Evolutionary conservation across 768 basidiomycete genomes (phyloP), one percentile per base, ranked within the genome.

Genomic region (Suillus spraguei): DNA sequence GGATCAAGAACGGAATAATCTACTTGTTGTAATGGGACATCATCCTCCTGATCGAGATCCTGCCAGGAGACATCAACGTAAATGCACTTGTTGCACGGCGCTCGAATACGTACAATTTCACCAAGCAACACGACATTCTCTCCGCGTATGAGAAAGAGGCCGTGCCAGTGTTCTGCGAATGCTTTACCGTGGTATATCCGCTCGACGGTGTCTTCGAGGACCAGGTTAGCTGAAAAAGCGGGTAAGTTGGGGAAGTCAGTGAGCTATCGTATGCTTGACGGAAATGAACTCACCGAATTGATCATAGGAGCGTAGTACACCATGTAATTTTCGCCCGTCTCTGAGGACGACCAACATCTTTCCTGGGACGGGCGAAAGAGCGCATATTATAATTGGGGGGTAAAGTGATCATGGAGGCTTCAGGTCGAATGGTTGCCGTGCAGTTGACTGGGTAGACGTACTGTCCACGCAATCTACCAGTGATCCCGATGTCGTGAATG

Each of bases 381-480:
- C 68, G 66, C 39, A 58, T 32, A 73, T 66, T 56, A 67, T 59
- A 44, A 60, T 66, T 53, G 63, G 59, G 56, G 55, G 59, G 56
- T 49, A 69, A 68, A 66, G 67, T 69, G 74, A 81, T 81, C 78
- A 79, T 83, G 81, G 80, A 81, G 72, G 66, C 79, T 76, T 79
- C 79, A 76, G 79, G 71, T 69, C 60, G 81, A 71, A 77, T 69
- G 80, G 80, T 49, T 81, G 81, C 83, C 77, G 79, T 71, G 65
- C 71, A 77, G 71, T 70, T 76, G 77, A 76, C 72, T 78, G 69
- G 82, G 83, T 79, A 86, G 85, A 92, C 97, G 90, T 89, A 99
- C 97, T 97, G 90, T 99, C 97, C 82, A 99, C 97, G 78, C 95
- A 95, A 85, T 99, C 97, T 78, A 98, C 92, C 68, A 99, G 87